phyloP scores from a whole-genome alignment of 2,329 filamentous ascomycete species.

The Dissoconium aciculare region DNA sequence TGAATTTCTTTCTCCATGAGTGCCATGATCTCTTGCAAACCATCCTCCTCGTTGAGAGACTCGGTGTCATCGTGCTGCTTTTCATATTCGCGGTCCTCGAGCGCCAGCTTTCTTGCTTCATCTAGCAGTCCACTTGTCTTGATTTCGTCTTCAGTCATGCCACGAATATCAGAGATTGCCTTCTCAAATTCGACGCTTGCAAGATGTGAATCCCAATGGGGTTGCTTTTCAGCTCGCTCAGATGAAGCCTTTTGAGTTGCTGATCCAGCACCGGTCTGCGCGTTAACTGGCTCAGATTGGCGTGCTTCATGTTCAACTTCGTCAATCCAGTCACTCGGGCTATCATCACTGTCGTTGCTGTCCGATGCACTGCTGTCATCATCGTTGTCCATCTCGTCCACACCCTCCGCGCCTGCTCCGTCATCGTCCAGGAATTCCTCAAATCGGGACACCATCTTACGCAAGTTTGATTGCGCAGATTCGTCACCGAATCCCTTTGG shows the following conservation, averaged over 20 bases:
- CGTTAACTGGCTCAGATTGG: neutral
- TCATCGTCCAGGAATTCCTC: slow-evolving; percentile 84
- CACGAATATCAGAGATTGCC: slow-evolving; percentile 92
- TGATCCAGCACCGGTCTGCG: neutral
- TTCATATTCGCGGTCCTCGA: slow-evolving; percentile 29
- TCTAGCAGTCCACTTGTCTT: slow-evolving; percentile 21
- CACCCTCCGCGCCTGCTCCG: slow-evolving; percentile 63
- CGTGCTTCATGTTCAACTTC: too few relatives aligned
- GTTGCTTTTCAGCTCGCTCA: too few relatives aligned
- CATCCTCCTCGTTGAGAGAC: slow-evolving; percentile 47
- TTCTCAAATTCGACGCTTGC: slow-evolving; percentile 62
- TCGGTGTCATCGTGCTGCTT: slow-evolving; percentile 27
- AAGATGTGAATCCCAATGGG: neutral
- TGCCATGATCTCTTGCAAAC: slow-evolving; percentile 49
- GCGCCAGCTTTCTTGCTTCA: slow-evolving; percentile 24
- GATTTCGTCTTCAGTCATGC: slow-evolving; percentile 36
- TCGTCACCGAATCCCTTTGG: slow-evolving; percentile 43
- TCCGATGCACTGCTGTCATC: too few relatives aligned
- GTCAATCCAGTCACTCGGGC: too few relatives aligned
- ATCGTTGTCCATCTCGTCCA: slow-evolving; percentile 53
- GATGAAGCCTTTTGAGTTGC: neutral
- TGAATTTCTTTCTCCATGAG: slow-evolving; percentile 62
- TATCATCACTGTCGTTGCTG: slow-evolving; percentile 37
- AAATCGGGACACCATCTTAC: slow-evolving; percentile 87
- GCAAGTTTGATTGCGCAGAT: slow-evolving; percentile 57